Evolutionary conservation across 108 stramenopile genomes (phyloP).

Genomic region (Skeletonema tropicum): DNA sequence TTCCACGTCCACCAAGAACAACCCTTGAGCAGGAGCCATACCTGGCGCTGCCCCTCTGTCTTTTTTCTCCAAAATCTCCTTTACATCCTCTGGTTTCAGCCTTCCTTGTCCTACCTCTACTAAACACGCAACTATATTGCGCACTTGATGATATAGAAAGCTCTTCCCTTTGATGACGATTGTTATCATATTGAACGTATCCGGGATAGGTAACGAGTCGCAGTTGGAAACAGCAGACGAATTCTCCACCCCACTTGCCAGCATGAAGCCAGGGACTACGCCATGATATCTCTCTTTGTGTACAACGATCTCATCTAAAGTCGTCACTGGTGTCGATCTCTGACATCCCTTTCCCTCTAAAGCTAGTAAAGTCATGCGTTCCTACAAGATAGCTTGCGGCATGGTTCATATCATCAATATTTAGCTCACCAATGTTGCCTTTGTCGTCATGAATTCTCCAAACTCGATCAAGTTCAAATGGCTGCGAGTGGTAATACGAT

Average conservation of each 20-base stretch:
- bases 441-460: slow-evolving; percentile 61
- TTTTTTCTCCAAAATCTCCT: slow-evolving; percentile 56
- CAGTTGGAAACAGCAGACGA: neutral
- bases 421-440: slow-evolving; percentile 26
- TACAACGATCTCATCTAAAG: slow-evolving; percentile 56
- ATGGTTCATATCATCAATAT: slow-evolving; percentile 69
- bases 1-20: slow-evolving; percentile 80
- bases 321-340: slow-evolving; percentile 66
- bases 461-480: slow-evolving; percentile 78
- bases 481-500: slow-evolving; percentile 47
- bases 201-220: slow-evolving; percentile 16
- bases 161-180: slow-evolving; percentile 67
- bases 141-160: slow-evolving; percentile 84
- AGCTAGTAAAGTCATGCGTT: slow-evolving; percentile 82
- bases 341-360: slow-evolving; percentile 76
- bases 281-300: slow-evolving; percentile 37
- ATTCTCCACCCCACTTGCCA: slow-evolving; percentile 15
- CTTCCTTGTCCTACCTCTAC: slow-evolving; percentile 70
- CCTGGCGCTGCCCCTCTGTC: slow-evolving; percentile 51
- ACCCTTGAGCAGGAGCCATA: slow-evolving; percentile 86
- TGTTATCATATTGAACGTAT: slow-evolving; percentile 58
- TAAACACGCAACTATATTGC: slow-evolving; percentile 75
- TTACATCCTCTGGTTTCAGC: slow-evolving; percentile 51
- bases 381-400: slow-evolving; percentile 66
- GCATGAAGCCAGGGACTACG: slow-evolving; percentile 17